Percentiles rank a stretch among this genome's conserved stretches.
Conservation (phyloP, 2,329 filamentous ascomycete genomes). For the Pseudovirgaria hyperparasitica region DNA sequence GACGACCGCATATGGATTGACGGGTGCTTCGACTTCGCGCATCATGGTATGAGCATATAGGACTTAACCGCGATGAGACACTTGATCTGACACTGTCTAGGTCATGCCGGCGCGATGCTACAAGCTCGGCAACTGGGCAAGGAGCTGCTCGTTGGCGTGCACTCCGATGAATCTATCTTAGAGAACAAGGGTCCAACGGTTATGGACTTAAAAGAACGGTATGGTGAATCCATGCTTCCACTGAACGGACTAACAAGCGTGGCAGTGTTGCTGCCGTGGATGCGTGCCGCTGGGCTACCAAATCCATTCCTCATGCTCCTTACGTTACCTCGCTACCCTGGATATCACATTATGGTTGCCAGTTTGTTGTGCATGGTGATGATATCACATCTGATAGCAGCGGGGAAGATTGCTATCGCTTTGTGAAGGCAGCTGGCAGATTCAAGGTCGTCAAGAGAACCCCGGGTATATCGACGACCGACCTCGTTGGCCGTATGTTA, state of each 20-base stretch:
- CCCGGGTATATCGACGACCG: conserved; percentile 91
- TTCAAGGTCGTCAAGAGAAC: conserved; percentile 97
- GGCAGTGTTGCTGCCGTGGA: conserved; percentile 76
- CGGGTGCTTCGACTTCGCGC: conserved; percentile 98
- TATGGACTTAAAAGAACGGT: conserved; percentile 86
- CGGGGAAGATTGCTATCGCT: conserved; percentile 94
- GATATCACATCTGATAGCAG: conserved; percentile 92
- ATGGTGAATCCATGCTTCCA: conserved; percentile 11
- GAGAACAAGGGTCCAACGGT: conserved; percentile 97
- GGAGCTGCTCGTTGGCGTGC: conserved; percentile 82
- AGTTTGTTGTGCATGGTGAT: conserved; percentile 92
- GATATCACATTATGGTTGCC: conserved; percentile 91
- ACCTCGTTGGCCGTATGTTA: conserved; percentile 95
- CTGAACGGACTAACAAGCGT: conserved; percentile 4
- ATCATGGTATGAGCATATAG: conserved; percentile 55
- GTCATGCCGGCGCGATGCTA: conserved; percentile 92
- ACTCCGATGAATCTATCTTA: conserved; percentile 89
- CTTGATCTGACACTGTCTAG: conserved; percentile 30
- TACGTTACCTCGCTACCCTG: conserved; percentile 91
- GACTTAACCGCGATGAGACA: not conserved
- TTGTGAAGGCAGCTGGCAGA: conserved; percentile 82
- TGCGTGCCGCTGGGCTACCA: conserved; percentile 88
- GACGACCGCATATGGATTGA: conserved; percentile 90
- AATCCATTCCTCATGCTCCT: conserved; percentile 70
- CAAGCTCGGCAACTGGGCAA: conserved; percentile 85